These are phyloP conservation scores for Syzygium oleosum DNA, from an alignment of 345 rosid species.

Conservation along the genomic window DNA sequence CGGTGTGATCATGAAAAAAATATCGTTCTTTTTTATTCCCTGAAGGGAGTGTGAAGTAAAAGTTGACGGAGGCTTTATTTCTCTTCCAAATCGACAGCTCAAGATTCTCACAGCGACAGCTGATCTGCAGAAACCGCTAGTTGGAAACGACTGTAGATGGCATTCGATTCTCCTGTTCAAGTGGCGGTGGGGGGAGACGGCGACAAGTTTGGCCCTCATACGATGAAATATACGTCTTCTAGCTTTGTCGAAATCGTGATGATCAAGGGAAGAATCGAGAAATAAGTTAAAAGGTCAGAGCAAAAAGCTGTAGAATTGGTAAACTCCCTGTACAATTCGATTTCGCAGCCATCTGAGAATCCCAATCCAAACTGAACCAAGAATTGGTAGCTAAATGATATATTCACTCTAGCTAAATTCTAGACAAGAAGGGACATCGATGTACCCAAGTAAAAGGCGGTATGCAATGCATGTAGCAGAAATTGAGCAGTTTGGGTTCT, in stretches of 20 bases:
- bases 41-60: neutral
- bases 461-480: neutral
- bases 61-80: neutral
- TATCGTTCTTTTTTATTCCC: neutral
- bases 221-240: neutral
- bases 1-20: neutral
- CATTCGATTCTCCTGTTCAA: conserved; percentile 16
- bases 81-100: neutral
- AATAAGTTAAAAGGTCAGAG: neutral
- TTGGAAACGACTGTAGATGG: conserved; percentile 4
- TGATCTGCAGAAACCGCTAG: neutral
- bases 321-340: neutral
- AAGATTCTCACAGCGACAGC: conserved; percentile 4
- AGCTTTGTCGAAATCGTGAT: neutral
- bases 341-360: neutral
- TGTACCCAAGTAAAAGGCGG: neutral
- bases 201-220: neutral
- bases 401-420: neutral
- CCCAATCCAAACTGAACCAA: neutral
- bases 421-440: neutral
- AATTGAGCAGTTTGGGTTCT: neutral
- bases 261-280: neutral
- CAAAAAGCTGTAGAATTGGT: neutral
- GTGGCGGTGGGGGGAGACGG: conserved; percentile 1
- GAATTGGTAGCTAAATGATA: neutral